These are phyloP conservation scores for Tubosaeta sp. DNA, from an alignment of 768 basidiomycete genomes.

Conservation along the genomic window DNA sequence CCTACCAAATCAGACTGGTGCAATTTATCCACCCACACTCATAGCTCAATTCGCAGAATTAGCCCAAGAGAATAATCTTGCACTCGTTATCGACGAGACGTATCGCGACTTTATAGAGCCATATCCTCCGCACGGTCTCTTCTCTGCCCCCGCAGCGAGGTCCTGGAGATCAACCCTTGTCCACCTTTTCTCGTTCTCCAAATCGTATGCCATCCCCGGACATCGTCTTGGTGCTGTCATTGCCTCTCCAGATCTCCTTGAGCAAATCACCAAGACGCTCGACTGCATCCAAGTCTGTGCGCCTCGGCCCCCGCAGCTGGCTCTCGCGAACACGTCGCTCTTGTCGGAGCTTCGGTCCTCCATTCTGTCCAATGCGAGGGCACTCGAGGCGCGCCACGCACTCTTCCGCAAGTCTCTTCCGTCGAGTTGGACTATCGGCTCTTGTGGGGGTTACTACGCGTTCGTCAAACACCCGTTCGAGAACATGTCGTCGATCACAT, in stretches of 20 bases:
- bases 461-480: conserved; percentile 68
- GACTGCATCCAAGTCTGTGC: conserved; percentile 82
- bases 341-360: conserved; percentile 50
- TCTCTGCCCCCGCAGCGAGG: conserved; percentile 28
- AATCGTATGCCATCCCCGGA: conserved; percentile 77
- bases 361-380: conserved; percentile 46
- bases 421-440: conserved; percentile 54
- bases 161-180: conserved; percentile 61
- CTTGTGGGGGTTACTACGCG: conserved; percentile 73
- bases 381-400: conserved; percentile 47
- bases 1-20: conserved; percentile 50
- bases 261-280: conserved; percentile 51
- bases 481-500: conserved; percentile 42
- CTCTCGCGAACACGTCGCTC: conserved; percentile 48
- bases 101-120: conserved; percentile 75
- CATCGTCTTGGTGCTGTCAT: conserved; percentile 74
- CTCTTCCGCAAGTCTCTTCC: conserved; percentile 53
- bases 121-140: conserved; percentile 53
- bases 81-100: conserved; percentile 83
- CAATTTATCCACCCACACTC: conserved; percentile 55
- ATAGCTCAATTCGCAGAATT: conserved; percentile 57
- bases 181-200: conserved; percentile 78
- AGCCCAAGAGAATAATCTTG: conserved; percentile 49
- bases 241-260: conserved; percentile 52
- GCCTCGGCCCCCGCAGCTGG: conserved; percentile 67